A percentile compares a stretch with the other conserved stretches of the same genome.
phyloP scores from a whole-genome alignment of 345 rosid species.

The Linum tenue region DNA sequence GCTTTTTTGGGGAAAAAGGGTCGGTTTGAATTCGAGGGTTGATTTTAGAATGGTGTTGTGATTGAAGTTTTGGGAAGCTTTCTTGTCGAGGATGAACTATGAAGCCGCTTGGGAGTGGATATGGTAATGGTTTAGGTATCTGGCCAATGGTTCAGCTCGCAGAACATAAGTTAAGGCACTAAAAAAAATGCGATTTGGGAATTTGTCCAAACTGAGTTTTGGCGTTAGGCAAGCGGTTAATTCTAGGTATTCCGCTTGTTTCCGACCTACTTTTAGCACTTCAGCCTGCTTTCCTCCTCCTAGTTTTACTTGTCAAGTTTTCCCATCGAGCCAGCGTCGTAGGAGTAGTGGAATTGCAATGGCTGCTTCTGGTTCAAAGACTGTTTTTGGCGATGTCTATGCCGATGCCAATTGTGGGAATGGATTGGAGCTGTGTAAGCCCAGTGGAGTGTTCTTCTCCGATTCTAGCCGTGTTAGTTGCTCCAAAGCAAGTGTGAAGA shows the following conservation, averaged over 20 bases:
- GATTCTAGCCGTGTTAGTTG: slow-evolving; percentile 33
- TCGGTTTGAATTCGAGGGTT: too few species aligned
- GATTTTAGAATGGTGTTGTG: too few species aligned
- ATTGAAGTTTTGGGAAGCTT: too few species aligned
- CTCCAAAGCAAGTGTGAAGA: slow-evolving; percentile 37
- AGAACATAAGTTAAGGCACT: slow-evolving; percentile 14
- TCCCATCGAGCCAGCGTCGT: slow-evolving; percentile 11
- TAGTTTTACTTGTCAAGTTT: slow-evolving; percentile 10
- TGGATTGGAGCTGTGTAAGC: slow-evolving; percentile 47
- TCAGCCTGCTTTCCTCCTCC: neutral
- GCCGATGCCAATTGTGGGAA: slow-evolving; percentile 46
- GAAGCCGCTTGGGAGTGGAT: too few species aligned
- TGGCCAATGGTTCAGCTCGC: slow-evolving; percentile 2
- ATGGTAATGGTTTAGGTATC: too few species aligned
- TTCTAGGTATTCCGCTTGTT: slow-evolving; percentile 16
- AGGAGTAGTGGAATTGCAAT: slow-evolving; percentile 32
- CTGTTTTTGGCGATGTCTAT: slow-evolving; percentile 55
- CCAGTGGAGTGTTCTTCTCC: slow-evolving; percentile 42
- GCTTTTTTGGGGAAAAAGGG: too few species aligned
- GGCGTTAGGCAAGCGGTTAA: slow-evolving; percentile 28
- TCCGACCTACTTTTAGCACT: slow-evolving; percentile 9
- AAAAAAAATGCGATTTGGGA: slow-evolving; percentile 47
- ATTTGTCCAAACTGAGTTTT: slow-evolving; percentile 40
- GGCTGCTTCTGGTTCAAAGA: slow-evolving; percentile 65
- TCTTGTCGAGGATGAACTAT: too few species aligned